These are phyloP conservation scores for Sporothrix globosa DNA, from an alignment of 2,329 filamentous ascomycete species.

Conservation along the genomic window DNA sequence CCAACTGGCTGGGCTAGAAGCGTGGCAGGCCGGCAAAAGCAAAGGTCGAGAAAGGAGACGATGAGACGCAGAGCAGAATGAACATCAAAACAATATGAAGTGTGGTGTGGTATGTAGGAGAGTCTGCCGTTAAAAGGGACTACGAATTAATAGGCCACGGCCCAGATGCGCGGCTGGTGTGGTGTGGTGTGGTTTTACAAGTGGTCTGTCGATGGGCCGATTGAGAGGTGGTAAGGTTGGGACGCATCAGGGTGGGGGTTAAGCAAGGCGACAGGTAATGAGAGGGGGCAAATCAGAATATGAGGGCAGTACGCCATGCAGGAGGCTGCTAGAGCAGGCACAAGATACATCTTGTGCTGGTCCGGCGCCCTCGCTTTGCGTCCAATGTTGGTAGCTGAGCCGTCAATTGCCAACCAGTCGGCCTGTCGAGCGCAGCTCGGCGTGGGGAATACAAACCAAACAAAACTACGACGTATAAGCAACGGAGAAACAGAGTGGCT, in stretches of 20 bases:
- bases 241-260: not conserved
- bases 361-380: not conserved
- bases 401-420: not conserved
- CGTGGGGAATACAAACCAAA: not conserved
- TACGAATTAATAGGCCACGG: not conserved
- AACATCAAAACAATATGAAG: slow-evolving; percentile 4
- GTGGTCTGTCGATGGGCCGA: slow-evolving; percentile 34
- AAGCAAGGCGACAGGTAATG: not conserved
- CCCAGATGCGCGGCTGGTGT: slow-evolving; percentile 20
- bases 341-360: not conserved
- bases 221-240: slow-evolving; percentile 14
- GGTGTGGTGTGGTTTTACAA: slow-evolving; percentile 32
- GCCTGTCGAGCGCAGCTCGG: no score
- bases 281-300: slow-evolving; percentile 5
- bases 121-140: not conserved
- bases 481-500: not conserved
- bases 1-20: slow-evolving; percentile 11
- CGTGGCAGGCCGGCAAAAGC: not conserved
- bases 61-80: not conserved
- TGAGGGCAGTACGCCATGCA: not conserved
- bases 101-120: not conserved
- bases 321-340: slow-evolving; percentile 1
- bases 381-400: not conserved
- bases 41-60: not conserved
- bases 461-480: not conserved